A percentile compares a stretch with the other conserved stretches of the same genome.
phyloP scores from a whole-genome alignment of 2,329 filamentous ascomycete genomes.

The Paecilomyces sp. region DNA sequence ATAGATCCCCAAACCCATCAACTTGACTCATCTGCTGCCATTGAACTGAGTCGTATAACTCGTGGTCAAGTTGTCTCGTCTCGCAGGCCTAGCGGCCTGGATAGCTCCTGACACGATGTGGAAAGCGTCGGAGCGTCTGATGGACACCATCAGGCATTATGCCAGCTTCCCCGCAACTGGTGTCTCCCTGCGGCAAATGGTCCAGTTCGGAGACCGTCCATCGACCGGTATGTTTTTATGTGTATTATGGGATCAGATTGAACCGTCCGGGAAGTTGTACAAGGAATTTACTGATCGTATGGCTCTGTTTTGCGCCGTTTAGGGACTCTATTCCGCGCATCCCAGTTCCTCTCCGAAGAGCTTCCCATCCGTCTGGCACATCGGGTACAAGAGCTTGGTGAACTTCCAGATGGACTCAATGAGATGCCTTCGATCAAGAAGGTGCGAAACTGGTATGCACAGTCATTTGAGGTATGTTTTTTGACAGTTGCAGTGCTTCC shows the following conservation, averaged over 20 bases:
- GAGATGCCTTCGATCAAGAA: slow-evolving; percentile 96
- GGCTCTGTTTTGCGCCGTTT: slow-evolving; percentile 4
- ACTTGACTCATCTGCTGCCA: not conserved
- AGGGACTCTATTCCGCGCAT: slow-evolving; percentile 95
- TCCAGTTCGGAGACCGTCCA: slow-evolving; percentile 92
- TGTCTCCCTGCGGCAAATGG: slow-evolving; percentile 96
- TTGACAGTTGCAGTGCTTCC: slow-evolving; percentile 4
- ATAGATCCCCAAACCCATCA: not conserved
- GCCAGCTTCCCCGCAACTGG: slow-evolving; percentile 94
- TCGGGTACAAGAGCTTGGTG: slow-evolving; percentile 87
- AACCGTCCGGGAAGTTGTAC: not conserved
- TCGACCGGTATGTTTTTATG: slow-evolving; percentile 61
- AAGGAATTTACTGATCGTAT: not conserved
- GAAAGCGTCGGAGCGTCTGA: slow-evolving; percentile 83
- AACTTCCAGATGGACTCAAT: slow-evolving; percentile 88
- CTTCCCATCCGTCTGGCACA: slow-evolving; percentile 94
- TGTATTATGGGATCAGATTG: not conserved
- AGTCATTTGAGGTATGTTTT: slow-evolving; percentile 85
- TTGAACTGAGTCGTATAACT: not conserved
- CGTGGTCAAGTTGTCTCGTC: not conserved
- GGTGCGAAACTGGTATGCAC: slow-evolving; percentile 97
- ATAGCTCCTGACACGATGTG: slow-evolving; percentile 57
- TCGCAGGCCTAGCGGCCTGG: slow-evolving; percentile 5
- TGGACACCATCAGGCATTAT: slow-evolving; percentile 97
- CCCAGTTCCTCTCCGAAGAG: slow-evolving; percentile 97